Evolutionary conservation across 306 rosid species (phyloP), one percentile per base, ranked within the genome.

Genomic region (Arachis hypogaea): DNA sequence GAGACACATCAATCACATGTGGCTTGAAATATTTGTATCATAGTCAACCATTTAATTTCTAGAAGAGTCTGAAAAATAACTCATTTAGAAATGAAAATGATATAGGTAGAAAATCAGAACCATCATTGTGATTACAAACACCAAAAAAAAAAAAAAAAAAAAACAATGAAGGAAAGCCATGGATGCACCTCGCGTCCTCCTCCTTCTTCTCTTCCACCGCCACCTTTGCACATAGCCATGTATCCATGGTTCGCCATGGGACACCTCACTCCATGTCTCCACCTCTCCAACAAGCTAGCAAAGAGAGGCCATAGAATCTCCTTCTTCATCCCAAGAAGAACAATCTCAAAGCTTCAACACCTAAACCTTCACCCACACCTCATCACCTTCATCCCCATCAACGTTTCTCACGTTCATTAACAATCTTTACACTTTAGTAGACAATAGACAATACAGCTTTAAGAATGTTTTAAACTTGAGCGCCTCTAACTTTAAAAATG

Each of bases 401-500:
- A 3, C 6, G 71, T 81, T 18, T 81, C 84, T 18, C 81, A 76
- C 1, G 30, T 73, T 49, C 62, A 82, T 0, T 14, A 14, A 14
- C 14, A 14, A 14, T 14, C 14, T 14, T 14, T 14, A 14, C 14
- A 14, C 14, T 14, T 14, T 14, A 14, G 14, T 14, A 14, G 14
- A 14, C 14, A 14, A 14, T 14, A 14, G 14, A 14, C 14, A 14
- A 14, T 14, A 14, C 14, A 14, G 14, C 14, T 14, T 14, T 14
- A 14, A 14, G 14, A 14, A 79, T 73, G 80, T 72, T 69, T 36
- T 76, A 76, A 75, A 91, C 97, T 97, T 94, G 99, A 68, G 99
- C 99, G 65, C 99, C 99, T 76, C 99, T 97, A 69, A 96, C 99
- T 85, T 92, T 86, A 82, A 94, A 96, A 76, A 94, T 87, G 93